Base-by-base conservation (phyloP, 345 rosid genomes). In the Murraya paniculata region DNA sequence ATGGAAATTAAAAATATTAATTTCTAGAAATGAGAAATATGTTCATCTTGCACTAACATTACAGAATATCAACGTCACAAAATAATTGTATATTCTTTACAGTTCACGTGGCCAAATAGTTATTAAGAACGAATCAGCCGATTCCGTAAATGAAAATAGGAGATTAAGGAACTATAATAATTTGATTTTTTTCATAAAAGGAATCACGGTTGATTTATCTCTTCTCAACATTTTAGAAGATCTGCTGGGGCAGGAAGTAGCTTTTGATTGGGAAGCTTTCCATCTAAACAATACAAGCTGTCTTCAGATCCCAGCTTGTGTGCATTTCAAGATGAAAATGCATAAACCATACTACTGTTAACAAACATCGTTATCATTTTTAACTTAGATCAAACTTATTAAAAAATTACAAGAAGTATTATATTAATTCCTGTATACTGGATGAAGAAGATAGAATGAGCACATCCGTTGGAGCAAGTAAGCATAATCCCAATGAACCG, bases 201-300 rank as follows among this genome's bases (percentile, higher is more conserved):
- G n/a, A n/a, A 33, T 9, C 55, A 33, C 56, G 59, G 38, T 35
- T 38, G 50, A 45, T 24, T 33, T 72, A 24, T 64, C 48, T 24
- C 65, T 41, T 71, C 33, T 85, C 84, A 89, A 85, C 94, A 91
- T 77, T 87, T 83, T 24, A 92, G 94, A 79, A 91, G 89, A 79
- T 91, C 94, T 35, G 88, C 87, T n/a, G 93, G 94, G 19, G 94
- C 91, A 75, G 95, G 95, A 72, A 82, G 91, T 72, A 91, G 78
- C 71, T 91, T 91, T 87, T 91, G 90, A 74, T 85, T 85, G 24
- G 90, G 89, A 71, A 87, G 89, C 67, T 91, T 87, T 71, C 93
- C 95, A 77, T 91, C 90, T 79, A 91, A 28, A 91, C 93, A 45
- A 89, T 79, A 93, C 93, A 91, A 66, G 91, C 95, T 93, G 88